Conservation (phyloP, 2,329 filamentous ascomycete genomes). For the Polychaeton citri region DNA sequence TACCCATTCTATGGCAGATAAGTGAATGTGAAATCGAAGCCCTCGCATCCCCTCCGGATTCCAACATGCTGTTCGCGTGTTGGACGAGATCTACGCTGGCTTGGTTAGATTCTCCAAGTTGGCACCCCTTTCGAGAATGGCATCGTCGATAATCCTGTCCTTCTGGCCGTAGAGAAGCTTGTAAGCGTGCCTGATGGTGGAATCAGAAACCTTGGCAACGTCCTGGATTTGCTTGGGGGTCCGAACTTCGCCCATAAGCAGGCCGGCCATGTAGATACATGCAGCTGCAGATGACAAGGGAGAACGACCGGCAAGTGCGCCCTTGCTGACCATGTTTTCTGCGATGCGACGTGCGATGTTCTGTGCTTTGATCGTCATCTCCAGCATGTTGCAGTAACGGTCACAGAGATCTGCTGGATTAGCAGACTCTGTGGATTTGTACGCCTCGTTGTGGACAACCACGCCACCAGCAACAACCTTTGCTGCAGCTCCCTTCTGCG, state of each 20-base stretch:
- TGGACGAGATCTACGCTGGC: neutral
- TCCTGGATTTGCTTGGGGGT: conserved; percentile 74
- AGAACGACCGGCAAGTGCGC: conserved; percentile 79
- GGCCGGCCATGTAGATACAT: conserved; percentile 91
- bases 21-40: too few relatives aligned
- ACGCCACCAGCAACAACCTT: conserved; percentile 34
- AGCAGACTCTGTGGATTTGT: conserved; percentile 16
- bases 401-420: conserved; percentile 49
- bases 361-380: conserved; percentile 60
- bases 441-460: conserved; percentile 15
- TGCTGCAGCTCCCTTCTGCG: conserved; percentile 27
- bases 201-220: conserved; percentile 84
- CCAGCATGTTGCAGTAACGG: conserved; percentile 78
- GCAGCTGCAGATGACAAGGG: conserved; percentile 88
- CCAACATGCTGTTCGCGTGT: too few relatives aligned
- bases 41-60: too few relatives aligned
- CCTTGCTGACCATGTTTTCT: conserved; percentile 60
- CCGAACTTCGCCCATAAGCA: conserved; percentile 67
- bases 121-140: conserved; percentile 62
- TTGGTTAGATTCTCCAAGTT: neutral
- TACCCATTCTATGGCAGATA: too few relatives aligned
- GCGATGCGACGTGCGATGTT: conserved; percentile 71
- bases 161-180: conserved; percentile 68
- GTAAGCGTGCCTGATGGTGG: conserved; percentile 92
- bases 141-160: conserved; percentile 59